These are phyloP conservation scores for Clonostachys rosea DNA, from an alignment of 2,329 filamentous ascomycete species.

Conservation along the genomic window DNA sequence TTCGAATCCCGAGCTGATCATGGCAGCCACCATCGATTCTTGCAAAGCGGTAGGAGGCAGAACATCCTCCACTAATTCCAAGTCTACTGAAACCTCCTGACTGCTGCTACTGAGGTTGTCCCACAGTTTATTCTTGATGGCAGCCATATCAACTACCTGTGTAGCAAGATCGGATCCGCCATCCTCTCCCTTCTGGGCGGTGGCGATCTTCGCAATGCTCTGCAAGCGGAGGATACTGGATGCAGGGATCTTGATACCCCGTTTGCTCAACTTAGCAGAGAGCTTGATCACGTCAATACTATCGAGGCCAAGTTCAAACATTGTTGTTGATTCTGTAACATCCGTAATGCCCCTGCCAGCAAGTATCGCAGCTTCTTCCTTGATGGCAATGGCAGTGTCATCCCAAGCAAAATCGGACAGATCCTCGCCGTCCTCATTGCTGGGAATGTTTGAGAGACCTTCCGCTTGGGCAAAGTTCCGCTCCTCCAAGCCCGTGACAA, in stretches of 20 bases:
- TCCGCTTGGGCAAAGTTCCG: background rate
- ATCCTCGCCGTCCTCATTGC: background rate
- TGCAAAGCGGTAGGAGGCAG: conserved; percentile 79
- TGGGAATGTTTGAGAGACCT: background rate
- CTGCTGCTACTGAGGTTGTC: conserved; percentile 20
- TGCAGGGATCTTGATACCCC: conserved; percentile 58
- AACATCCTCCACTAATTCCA: conserved; percentile 47
- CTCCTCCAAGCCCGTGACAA: background rate
- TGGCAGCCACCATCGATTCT: conserved; percentile 80
- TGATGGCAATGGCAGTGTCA: conserved; percentile 43
- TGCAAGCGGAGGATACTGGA: conserved; percentile 72
- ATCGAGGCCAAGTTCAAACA: conserved; percentile 82
- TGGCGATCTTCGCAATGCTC: conserved; percentile 58
- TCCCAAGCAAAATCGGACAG: conserved; percentile 54
- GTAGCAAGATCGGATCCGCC: background rate
- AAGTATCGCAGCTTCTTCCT: conserved; percentile 58
- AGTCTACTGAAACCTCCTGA: conserved; percentile 18
- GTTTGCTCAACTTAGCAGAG: conserved; percentile 63
- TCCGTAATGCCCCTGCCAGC: conserved; percentile 44
- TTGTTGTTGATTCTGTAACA: conserved; percentile 55
- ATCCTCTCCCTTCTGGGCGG: conserved; percentile 4
- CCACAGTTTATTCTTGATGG: conserved; percentile 22
- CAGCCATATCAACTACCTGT: background rate
- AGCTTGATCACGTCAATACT: conserved; percentile 90
- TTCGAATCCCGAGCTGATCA: conserved; percentile 68